phyloP scores from a whole-genome alignment of 441 rosid genomes.

The Populus hybrid region DNA sequence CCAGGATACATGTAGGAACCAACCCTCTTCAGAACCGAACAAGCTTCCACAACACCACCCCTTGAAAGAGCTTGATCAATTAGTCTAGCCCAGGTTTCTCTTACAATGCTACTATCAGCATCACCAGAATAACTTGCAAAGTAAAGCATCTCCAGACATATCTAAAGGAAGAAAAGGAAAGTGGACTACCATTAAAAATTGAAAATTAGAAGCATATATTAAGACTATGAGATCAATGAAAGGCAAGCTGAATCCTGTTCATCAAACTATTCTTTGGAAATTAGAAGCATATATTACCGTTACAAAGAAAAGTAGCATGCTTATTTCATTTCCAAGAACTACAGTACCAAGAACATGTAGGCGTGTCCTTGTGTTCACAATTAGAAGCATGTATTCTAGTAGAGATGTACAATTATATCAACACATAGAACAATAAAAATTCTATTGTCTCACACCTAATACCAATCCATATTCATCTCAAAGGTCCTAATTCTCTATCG shows the following conservation, averaged over 20 bases:
- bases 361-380: not conserved
- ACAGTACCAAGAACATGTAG: not conserved
- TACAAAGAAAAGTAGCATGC: not conserved
- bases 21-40: slow-evolving; percentile 83
- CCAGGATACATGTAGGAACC: slow-evolving; percentile 89
- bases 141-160: slow-evolving; percentile 91
- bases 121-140: slow-evolving; percentile 91
- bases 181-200: slow-evolving; percentile 2
- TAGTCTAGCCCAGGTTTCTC: slow-evolving; percentile 95
- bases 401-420: not conserved
- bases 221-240: not conserved
- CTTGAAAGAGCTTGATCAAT: slow-evolving; percentile 85
- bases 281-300: not conserved
- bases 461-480: not conserved
- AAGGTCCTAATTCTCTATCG: not conserved
- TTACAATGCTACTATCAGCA: slow-evolving; percentile 83
- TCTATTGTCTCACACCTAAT: not conserved
- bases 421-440: not conserved
- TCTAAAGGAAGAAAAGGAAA: slow-evolving; percentile 42
- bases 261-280: not conserved
- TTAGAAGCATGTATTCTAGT: not conserved
- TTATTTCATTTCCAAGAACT: not conserved
- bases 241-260: not conserved
- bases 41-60: slow-evolving; percentile 95
- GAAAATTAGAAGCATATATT: not conserved